Percentiles rank a stretch among this genome's conserved stretches.
Conservation (phyloP, 176 grass and related monocot species). For the Alopecurus myosuroides region DNA sequence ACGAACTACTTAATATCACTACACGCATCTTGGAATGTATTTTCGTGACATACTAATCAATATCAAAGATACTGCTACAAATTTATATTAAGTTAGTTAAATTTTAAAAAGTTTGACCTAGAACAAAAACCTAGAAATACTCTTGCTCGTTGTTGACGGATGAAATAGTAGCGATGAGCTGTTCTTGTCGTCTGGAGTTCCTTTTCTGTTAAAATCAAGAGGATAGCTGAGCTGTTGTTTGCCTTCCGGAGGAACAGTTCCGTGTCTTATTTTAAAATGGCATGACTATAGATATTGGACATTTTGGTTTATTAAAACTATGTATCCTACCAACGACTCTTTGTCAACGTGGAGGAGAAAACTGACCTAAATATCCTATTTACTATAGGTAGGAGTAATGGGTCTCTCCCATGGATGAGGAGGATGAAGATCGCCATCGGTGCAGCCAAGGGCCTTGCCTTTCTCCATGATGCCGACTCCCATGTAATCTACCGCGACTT, state of each 20-base stretch:
- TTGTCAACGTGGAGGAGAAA: background rate
- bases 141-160: no score
- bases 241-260: background rate
- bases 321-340: background rate
- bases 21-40: no score
- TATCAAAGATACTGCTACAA: no score
- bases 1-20: no score
- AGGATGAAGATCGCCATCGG: slow-evolving; percentile 67
- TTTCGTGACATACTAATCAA: no score
- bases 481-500: slow-evolving; percentile 88
- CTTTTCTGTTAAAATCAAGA: background rate
- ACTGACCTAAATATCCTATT: slow-evolving; percentile 7
- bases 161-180: background rate
- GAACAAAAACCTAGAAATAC: no score
- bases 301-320: background rate
- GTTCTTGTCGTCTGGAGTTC: background rate
- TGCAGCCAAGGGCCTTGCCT: slow-evolving; percentile 72
- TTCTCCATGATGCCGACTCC: slow-evolving; percentile 69
- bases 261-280: background rate
- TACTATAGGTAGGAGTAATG: slow-evolving; percentile 32
- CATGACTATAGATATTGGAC: background rate
- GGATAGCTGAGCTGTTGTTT: slow-evolving; percentile 21
- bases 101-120: no score
- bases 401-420: slow-evolving; percentile 54
- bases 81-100: no score